phyloP scores from a whole-genome alignment of 148 eudicot genomes.

The Rhododendron henanense region DNA sequence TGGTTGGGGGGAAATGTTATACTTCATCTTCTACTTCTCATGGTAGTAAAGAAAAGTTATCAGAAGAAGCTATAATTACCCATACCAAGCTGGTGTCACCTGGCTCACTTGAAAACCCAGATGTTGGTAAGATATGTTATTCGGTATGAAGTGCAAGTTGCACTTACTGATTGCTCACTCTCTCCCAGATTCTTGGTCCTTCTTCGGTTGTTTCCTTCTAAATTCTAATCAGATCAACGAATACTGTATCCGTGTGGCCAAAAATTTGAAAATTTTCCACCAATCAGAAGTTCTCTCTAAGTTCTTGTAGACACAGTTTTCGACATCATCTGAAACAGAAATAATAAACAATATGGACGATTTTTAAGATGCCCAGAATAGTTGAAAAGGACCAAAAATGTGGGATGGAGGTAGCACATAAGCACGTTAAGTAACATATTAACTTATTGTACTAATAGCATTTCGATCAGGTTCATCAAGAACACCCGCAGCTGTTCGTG shows the following conservation, averaged over 20 bases:
- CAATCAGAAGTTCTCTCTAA: not conserved
- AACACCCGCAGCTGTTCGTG: slow-evolving; percentile 15
- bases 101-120: slow-evolving; percentile 23
- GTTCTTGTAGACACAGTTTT: not conserved
- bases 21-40: slow-evolving; percentile 29
- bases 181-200: not conserved
- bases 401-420: not conserved
- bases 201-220: not conserved
- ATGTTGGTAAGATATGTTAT: slow-evolving; percentile 29
- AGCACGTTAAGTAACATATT: not conserved
- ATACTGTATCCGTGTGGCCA: not conserved
- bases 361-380: not conserved
- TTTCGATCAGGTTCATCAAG: slow-evolving; percentile 37
- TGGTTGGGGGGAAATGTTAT: slow-evolving; percentile 18
- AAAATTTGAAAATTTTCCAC: not conserved
- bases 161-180: not conserved
- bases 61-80: slow-evolving; percentile 15
- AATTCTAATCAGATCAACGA: not conserved
- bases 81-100: slow-evolving; percentile 21
- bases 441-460: not conserved
- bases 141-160: not conserved
- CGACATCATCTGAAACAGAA: not conserved
- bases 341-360: not conserved
- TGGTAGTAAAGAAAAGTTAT: slow-evolving; percentile 34
- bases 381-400: slow-evolving; percentile 1